These are phyloP conservation scores for Solanum rostratum DNA, from an alignment of 257 asterid genomes.

Conservation along the genomic window DNA sequence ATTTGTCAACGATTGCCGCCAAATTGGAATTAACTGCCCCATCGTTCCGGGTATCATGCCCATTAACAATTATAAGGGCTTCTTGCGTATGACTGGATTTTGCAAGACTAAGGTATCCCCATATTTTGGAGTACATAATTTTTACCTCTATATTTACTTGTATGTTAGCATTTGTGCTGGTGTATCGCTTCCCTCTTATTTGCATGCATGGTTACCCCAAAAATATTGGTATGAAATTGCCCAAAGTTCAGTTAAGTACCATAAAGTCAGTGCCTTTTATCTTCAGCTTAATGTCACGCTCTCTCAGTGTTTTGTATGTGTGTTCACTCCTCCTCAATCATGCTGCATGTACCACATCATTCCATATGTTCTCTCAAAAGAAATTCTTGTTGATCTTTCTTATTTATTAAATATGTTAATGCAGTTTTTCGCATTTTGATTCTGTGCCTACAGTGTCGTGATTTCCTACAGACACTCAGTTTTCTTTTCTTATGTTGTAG, in stretches of 20 bases:
- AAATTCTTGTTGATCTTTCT: not conserved
- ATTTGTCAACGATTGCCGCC: slow-evolving; percentile 89
- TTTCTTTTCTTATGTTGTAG: slow-evolving; percentile 22
- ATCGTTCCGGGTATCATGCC: slow-evolving; percentile 99
- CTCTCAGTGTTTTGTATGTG: not conserved
- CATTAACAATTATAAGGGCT: slow-evolving; percentile 92
- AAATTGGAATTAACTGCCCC: slow-evolving; percentile 83
- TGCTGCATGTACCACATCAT: not conserved
- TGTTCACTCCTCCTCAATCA: not conserved
- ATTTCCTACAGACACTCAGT: not conserved
- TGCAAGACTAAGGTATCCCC: slow-evolving; percentile 87
- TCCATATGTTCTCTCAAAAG: not conserved
- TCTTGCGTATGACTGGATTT: slow-evolving; percentile 96
- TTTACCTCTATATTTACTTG: not conserved
- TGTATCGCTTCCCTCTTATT: not conserved
- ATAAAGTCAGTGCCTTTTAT: not conserved
- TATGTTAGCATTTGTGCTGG: not conserved
- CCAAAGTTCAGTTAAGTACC: not conserved
- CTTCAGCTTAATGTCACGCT: not conserved
- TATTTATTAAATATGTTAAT: not conserved
- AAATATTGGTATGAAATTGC: not conserved
- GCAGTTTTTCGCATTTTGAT: not conserved
- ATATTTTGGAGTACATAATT: not conserved
- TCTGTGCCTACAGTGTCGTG: not conserved
- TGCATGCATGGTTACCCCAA: not conserved